A percentile compares a stretch with the other conserved stretches of the same genome.
phyloP scores from a whole-genome alignment of 805 yeast genomes.

The Naumovozyma castellii region DNA sequence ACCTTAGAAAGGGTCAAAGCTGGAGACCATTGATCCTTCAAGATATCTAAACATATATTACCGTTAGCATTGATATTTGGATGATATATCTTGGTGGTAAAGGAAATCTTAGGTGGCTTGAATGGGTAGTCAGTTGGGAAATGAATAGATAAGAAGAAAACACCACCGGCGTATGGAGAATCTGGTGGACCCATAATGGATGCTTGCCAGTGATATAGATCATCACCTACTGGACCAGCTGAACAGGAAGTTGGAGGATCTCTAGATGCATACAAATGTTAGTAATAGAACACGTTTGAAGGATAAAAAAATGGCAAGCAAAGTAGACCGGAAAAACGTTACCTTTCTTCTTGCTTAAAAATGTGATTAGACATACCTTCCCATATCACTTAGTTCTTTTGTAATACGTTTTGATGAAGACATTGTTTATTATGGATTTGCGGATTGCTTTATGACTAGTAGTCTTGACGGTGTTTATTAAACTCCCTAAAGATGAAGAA shows the following conservation, averaged over 20 bases:
- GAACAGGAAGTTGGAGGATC: constrained; percentile 98
- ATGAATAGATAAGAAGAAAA: constrained; percentile 86
- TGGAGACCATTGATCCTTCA: constrained; percentile 97
- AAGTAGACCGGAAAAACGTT: not conserved
- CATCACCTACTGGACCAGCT: constrained; percentile 97
- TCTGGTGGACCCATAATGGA: constrained; percentile 98
- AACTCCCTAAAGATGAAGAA: no score
- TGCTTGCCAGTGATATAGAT: constrained; percentile 97
- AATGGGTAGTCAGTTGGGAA: constrained; percentile 98
- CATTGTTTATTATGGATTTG: not conserved
- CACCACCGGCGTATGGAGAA: constrained; percentile 82
- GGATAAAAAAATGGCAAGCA: no score
- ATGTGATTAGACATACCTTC: not conserved
- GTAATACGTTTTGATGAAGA: constrained; percentile 8
- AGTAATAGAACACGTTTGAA: not conserved
- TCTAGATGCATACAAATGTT: constrained; percentile 33
- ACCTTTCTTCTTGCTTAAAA: not conserved
- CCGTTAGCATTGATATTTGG: constrained; percentile 94
- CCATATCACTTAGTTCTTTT: constrained; percentile 9
- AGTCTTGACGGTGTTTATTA: not conserved
- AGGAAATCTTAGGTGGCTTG: constrained; percentile 88
- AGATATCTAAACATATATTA: constrained; percentile 87
- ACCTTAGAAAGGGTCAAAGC: constrained; percentile 93
- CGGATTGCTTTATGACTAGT: no score
- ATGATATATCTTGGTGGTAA: constrained; percentile 91